phyloP scores from a whole-genome alignment of 2,329 filamentous ascomycete genomes.

The Xylariaceae sp. region DNA sequence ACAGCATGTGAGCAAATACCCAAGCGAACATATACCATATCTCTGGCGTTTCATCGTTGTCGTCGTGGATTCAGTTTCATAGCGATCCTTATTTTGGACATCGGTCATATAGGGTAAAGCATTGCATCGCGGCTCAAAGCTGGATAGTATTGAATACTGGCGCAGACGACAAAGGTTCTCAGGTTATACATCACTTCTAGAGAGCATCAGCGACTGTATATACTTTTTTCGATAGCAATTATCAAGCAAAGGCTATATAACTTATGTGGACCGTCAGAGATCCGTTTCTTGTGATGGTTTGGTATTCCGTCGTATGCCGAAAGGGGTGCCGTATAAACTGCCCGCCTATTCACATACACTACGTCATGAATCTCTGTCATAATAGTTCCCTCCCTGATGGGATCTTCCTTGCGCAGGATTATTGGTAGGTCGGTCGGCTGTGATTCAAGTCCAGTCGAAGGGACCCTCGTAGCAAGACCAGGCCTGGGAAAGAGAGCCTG shows the following conservation, averaged over 20 bases:
- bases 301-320: too few relatives aligned
- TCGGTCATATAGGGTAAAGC: not conserved
- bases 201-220: not conserved
- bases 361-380: too few relatives aligned
- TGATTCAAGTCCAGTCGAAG: too few relatives aligned
- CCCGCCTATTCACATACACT: not conserved
- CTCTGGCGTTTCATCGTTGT: not conserved
- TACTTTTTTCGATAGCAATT: not conserved
- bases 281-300: too few relatives aligned
- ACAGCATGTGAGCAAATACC: slow-evolving; percentile 59
- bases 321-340: not conserved
- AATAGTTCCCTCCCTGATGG: too few relatives aligned
- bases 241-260: not conserved
- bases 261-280: not conserved
- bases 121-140: not conserved
- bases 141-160: not conserved
- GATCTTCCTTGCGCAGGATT: too few relatives aligned
- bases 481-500: too few relatives aligned
- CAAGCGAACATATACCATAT: not conserved
- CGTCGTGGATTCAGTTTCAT: not conserved
- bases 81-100: not conserved
- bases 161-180: not conserved
- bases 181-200: not conserved
- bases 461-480: too few relatives aligned
- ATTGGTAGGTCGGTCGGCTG: too few relatives aligned